Evolutionary conservation across 371 early-diverging fungal species (phyloP).

Genomic region (Rhizopus microsporus): DNA sequence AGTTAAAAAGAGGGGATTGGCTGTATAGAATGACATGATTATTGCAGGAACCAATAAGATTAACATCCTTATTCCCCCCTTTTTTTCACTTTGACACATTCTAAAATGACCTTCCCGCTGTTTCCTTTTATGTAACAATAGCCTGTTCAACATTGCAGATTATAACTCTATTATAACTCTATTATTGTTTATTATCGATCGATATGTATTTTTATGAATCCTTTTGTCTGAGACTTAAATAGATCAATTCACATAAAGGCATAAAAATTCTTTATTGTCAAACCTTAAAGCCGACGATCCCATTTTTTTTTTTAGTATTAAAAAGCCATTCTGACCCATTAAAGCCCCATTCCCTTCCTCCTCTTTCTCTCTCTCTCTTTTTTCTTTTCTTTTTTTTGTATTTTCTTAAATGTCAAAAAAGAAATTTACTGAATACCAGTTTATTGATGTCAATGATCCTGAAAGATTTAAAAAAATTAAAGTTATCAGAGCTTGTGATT

Average conservation of each 20-base stretch:
- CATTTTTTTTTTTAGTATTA: slow-evolving; percentile 1
- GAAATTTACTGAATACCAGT: slow-evolving; percentile 31
- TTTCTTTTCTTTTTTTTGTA: slow-evolving; percentile 7
- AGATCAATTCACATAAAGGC: background rate
- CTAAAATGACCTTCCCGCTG: background rate
- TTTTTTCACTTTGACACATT: background rate
- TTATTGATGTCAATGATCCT: slow-evolving; percentile 46
- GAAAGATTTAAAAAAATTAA: slow-evolving; percentile 43
- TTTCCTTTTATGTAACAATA: slow-evolving; percentile 2
- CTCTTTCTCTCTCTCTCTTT: background rate
- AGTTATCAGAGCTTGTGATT: slow-evolving; percentile 41
- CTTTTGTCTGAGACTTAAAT: too few species aligned
- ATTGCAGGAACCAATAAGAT: slow-evolving; percentile 1
- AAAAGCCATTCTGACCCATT: too few species aligned
- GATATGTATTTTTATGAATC: background rate
- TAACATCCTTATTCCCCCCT: background rate
- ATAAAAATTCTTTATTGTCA: slow-evolving; percentile 5
- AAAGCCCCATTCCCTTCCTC: background rate
- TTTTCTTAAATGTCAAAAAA: slow-evolving; percentile 12
- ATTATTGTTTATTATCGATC: background rate
- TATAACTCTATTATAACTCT: background rate
- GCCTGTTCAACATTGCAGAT: background rate
- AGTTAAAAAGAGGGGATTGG: background rate
- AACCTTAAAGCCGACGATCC: background rate
- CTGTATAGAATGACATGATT: background rate